Percentiles rank a stretch among this genome's conserved stretches.
Evolutionary conservation across 2,329 filamentous ascomycete species (phyloP).

Genomic region (Paecilomyces sp.): DNA sequence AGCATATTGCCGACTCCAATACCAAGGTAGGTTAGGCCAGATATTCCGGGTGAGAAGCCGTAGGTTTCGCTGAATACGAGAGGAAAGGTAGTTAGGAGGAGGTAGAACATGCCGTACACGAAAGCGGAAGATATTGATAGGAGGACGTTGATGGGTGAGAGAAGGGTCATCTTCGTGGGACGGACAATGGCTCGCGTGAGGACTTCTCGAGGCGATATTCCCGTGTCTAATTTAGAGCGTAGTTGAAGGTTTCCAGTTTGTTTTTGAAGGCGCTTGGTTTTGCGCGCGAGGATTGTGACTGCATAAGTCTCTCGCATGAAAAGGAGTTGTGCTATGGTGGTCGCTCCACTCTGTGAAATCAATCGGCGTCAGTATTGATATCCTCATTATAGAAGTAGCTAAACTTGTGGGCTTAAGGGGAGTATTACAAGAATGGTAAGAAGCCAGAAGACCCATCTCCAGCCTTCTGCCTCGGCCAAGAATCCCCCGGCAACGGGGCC

Average conservation of each 20-base stretch:
- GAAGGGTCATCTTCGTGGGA: slow-evolving; percentile 38
- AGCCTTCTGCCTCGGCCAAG: slow-evolving; percentile 20
- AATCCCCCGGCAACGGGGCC: slow-evolving; percentile 25
- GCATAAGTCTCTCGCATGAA: slow-evolving; percentile 40
- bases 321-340: slow-evolving; percentile 27
- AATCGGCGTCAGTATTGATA: neutral
- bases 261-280: slow-evolving; percentile 35
- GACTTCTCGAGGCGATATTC: slow-evolving; percentile 30
- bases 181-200: slow-evolving; percentile 41
- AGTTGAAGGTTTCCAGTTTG: slow-evolving; percentile 33
- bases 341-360: slow-evolving; percentile 27
- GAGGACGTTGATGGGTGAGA: slow-evolving; percentile 49
- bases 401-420: slow-evolving; percentile 1
- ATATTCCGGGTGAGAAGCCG: slow-evolving; percentile 36
- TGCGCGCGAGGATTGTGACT: slow-evolving; percentile 33
- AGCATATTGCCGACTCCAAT: slow-evolving; percentile 36
- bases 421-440: slow-evolving; percentile 21
- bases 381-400: too few relatives aligned
- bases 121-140: slow-evolving; percentile 50
- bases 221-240: slow-evolving; percentile 21
- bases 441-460: slow-evolving; percentile 32
- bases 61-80: slow-evolving; percentile 47
- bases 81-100: slow-evolving; percentile 51
- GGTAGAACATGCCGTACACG: slow-evolving; percentile 51
- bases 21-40: slow-evolving; percentile 45